Base-by-base conservation (phyloP, 2,329 filamentous ascomycete genomes). In the Colletotrichum eremochloae region DNA sequence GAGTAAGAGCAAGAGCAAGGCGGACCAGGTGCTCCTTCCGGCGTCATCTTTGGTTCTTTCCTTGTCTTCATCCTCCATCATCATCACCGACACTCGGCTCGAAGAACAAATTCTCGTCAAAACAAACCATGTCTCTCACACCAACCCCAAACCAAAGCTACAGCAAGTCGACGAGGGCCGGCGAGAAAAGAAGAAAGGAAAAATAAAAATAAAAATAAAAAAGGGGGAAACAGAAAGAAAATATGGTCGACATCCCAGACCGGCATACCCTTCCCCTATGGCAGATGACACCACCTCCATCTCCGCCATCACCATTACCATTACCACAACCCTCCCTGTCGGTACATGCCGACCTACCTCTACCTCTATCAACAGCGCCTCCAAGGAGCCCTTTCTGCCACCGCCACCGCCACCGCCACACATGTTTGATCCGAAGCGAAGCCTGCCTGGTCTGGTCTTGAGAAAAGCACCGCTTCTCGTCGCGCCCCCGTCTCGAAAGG, bases 21-120 rank as follows among this genome's bases (percentile, higher is more conserved):
- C 14, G 20, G 29, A 1, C 12, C 52, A 38, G 31, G 33, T 55
- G 52, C 29, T 56, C 53, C 53, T 56, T 56, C 53, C 29, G 53
- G 8, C 38, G 15, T 18, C 40, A 42, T 42, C 3, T 18, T 42
- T 6, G 4, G 5, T 2, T 3, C n/a, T 7, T 20, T 46, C 42
- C 8, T 46, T 18, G 9, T 46, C 44, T 9, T 60, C 65, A 42
- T 6, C 42, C 36, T 33, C 36, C 38, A 65, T 40, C 38, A 9
- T 12, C 38, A 40, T 40, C 42, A 33, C 29, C 18, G 33, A 38
- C 24, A 24, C 33, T 48, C 18, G 50, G 44, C 52, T 44, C n/a
- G 58, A 46, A 63, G 31, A 53, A 69, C 65, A 24, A 72, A 68
- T 68, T 48, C 38, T 55, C 66, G 50, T 55, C 68, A 63, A 68